A percentile compares a stretch with the other conserved stretches of the same genome.
Conservation (phyloP, 148 eudicot species). For the Gaultheria prostrata region DNA sequence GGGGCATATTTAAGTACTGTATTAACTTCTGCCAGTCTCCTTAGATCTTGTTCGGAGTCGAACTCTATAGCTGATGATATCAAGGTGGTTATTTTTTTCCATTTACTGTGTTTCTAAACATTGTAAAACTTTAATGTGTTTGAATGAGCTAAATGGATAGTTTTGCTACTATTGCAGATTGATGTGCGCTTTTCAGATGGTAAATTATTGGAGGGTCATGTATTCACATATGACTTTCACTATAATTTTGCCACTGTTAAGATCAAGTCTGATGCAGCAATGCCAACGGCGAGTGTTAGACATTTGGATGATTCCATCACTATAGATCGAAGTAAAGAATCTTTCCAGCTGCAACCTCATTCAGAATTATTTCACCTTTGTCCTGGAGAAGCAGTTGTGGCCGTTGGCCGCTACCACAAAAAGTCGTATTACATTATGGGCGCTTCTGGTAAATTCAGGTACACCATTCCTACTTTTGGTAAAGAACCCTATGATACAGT, state of each 20-base stretch:
- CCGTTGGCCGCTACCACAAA: neutral
- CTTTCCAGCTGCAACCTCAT: neutral
- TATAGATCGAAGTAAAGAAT: neutral
- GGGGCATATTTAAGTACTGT: too few species aligned
- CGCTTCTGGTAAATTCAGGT: neutral
- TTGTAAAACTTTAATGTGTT: too few species aligned
- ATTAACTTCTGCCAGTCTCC: too few species aligned
- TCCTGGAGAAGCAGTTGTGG: neutral
- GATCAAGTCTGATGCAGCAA: neutral
- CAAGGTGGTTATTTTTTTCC: too few species aligned
- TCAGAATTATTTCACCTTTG: neutral
- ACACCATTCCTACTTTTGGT: too few species aligned
- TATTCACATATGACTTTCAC: neutral
- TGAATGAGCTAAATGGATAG: too few species aligned
- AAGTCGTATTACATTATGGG: neutral
- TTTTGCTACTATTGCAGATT: too few species aligned
- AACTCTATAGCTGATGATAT: too few species aligned
- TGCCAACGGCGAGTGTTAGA: neutral
- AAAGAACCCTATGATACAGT: neutral
- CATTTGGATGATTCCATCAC: neutral
- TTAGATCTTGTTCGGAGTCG: too few species aligned
- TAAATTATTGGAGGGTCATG: too few species aligned
- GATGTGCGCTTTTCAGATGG: too few species aligned
- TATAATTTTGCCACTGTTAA: neutral
- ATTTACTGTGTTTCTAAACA: too few species aligned